Percentiles rank a stretch among this genome's conserved stretches.
Conservation (phyloP, 495 filamentous ascomycete genomes). For the Cercophora sp. region DNA sequence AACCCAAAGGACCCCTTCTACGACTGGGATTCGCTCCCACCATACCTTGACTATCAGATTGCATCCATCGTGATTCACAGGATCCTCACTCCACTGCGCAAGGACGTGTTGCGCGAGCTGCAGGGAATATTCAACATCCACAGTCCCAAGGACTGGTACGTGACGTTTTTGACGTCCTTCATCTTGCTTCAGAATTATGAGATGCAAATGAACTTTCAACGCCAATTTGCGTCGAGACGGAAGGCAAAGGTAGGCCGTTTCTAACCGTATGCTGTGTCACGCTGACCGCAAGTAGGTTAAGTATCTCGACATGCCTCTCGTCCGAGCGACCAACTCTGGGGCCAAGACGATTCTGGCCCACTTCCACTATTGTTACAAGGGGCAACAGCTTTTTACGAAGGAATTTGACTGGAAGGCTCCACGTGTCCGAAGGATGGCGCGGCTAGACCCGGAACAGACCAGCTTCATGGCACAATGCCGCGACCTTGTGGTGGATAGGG, state of each 20-base stretch:
- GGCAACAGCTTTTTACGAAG: slow-evolving; percentile 29
- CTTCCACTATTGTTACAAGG: slow-evolving; percentile 41
- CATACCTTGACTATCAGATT: slow-evolving; percentile 38
- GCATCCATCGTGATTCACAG: slow-evolving; percentile 37
- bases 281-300: slow-evolving; percentile 28
- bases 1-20: slow-evolving; percentile 29
- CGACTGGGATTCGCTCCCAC: slow-evolving; percentile 30
- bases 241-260: slow-evolving; percentile 18
- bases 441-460: slow-evolving; percentile 31
- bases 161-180: slow-evolving; percentile 33
- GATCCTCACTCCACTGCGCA: slow-evolving; percentile 29
- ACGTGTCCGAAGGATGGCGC: slow-evolving; percentile 31
- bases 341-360: slow-evolving; percentile 42
- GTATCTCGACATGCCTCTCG: slow-evolving; percentile 38
- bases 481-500: slow-evolving; percentile 23
- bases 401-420: slow-evolving; percentile 32
- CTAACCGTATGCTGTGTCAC: no score
- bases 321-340: slow-evolving; percentile 38
- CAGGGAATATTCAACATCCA: slow-evolving; percentile 30
- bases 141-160: slow-evolving; percentile 35
- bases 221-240: slow-evolving; percentile 28
- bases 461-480: slow-evolving; percentile 32
- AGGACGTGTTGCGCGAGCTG: slow-evolving; percentile 27
- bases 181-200: slow-evolving; percentile 42
- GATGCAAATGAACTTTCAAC: slow-evolving; percentile 32